Base-by-base conservation (phyloP, 306 rosid genomes). In the Pyrus betulifolia region DNA sequence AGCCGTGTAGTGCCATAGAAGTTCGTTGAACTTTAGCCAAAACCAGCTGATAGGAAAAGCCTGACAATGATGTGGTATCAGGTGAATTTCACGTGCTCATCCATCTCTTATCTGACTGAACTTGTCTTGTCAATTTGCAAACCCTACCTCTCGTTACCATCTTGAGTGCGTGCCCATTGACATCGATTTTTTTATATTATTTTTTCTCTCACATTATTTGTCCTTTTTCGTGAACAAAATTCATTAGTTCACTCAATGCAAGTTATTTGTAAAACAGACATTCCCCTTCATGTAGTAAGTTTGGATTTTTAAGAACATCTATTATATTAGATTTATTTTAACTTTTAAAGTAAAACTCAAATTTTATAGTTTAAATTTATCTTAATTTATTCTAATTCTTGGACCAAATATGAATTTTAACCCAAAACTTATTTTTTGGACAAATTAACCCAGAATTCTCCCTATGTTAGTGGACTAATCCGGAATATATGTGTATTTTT, bases 51-150 rank as follows among this genome's bases (percentile, higher is more conserved):
- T 14, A 22, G 76, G 21, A 31, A 54, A 55, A 30, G 74, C 64
- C 10, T 54, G 75, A 55, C 1, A 23, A 72, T 35, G 66, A 72
- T 72, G 38, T 23, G 54, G 38, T 57, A 40, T 25, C 76, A 58
- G 76, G 67, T 72, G 76, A 59, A 59, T 38, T 38, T 72, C 76
- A 72, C 76, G 51, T 72, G 76, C 67, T 23, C 45, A 15, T 4
- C 25, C 40, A 23, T 38, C 67, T 23, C 68, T 23, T 54, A 52
- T 52, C 38, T 58, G 45, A 42, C 45, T 11, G 7, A 12, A 55
- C n/a, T 46, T 49, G 6, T 52, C 18, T 58, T 72, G 76, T 59
- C 68, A 25, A 23, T 31, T 28, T 28, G 21, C 35, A 62, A 28
- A 62, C 31, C 33, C 8, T 28, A 60, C 19, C 31, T 5, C 35